These are phyloP conservation scores for Ustilago shanxiensis DNA, from an alignment of 1,284 basidiomycete species.

Conservation along the genomic window DNA sequence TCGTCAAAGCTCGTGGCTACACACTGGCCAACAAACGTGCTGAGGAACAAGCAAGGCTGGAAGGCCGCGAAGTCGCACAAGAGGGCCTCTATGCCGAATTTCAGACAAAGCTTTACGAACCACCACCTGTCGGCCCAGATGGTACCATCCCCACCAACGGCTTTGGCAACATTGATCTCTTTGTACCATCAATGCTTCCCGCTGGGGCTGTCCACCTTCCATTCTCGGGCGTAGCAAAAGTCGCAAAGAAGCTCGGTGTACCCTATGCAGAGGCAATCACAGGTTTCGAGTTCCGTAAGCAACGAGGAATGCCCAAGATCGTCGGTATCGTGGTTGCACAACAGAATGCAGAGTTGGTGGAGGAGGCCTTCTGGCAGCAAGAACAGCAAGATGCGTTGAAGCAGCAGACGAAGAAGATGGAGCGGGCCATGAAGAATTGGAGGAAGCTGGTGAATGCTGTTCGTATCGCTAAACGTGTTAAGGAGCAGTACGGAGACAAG, in stretches of 20 bases:
- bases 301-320: conserved; percentile 84
- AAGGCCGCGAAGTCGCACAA: conserved; percentile 71
- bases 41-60: conserved; percentile 78
- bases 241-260: conserved; percentile 86
- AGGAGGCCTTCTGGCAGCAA: conserved; percentile 88
- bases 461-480: conserved; percentile 83
- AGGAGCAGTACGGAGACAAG: conserved; percentile 78
- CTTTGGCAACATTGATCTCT: conserved; percentile 97
- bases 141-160: conserved; percentile 93
- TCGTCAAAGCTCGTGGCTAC: conserved; percentile 85
- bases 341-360: conserved; percentile 81
- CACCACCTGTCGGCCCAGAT: conserved; percentile 80
- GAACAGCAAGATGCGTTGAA: conserved; percentile 83
- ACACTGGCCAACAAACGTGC: conserved; percentile 86
- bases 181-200: conserved; percentile 94
- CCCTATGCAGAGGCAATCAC: conserved; percentile 94
- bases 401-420: conserved; percentile 78
- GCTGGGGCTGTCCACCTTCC: conserved; percentile 87
- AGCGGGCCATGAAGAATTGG: conserved; percentile 89
- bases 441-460: conserved; percentile 86
- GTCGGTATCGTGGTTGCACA: conserved; percentile 87
- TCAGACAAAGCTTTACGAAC: conserved; percentile 89
- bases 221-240: conserved; percentile 76
- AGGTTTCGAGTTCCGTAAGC: conserved; percentile 95
- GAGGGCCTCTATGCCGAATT: conserved; percentile 83